phyloP scores from a whole-genome alignment of 805 yeast genomes.

The Wickerhamiella azyma region DNA sequence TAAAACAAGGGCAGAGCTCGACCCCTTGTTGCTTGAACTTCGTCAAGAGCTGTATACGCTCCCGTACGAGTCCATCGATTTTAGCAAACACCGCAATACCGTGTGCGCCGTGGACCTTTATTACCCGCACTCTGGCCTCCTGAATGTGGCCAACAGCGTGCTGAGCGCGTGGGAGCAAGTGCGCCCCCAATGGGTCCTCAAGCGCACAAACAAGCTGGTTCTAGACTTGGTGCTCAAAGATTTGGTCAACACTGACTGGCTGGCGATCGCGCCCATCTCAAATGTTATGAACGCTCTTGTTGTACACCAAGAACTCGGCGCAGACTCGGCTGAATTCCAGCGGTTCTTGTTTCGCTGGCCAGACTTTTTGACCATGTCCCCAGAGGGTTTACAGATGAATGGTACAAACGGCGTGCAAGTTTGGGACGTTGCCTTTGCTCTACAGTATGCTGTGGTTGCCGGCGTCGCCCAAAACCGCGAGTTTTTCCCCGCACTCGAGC shows the following conservation, averaged over 20 bases:
- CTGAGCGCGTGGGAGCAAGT: constrained; percentile 54
- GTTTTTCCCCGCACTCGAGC: constrained; percentile 47
- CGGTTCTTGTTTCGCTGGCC: constrained; percentile 45
- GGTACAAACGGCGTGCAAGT: constrained; percentile 97
- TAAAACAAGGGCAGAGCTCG: constrained; percentile 41
- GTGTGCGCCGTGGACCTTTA: constrained; percentile 88
- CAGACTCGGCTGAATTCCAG: constrained; percentile 45
- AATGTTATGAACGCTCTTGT: constrained; percentile 74
- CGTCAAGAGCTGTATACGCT: constrained; percentile 63
- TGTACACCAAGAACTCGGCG: constrained; percentile 55
- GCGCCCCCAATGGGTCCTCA: constrained; percentile 62
- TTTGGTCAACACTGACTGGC: constrained; percentile 56
- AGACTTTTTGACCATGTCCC: constrained; percentile 72
- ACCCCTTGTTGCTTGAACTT: constrained; percentile 50
- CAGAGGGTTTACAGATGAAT: constrained; percentile 82
- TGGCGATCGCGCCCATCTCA: constrained; percentile 89
- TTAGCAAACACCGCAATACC: constrained; percentile 56
- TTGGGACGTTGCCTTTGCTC: constrained; percentile 89
- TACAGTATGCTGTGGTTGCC: constrained; percentile 69
- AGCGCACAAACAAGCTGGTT: constrained; percentile 37
- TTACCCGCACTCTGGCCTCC: constrained; percentile 70
- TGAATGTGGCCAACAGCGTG: constrained; percentile 47
- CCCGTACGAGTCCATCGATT: constrained; percentile 56
- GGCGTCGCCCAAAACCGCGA: constrained; percentile 62
- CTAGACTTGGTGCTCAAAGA: constrained; percentile 63